These are phyloP conservation scores for Pseudotsuga menziesii DNA, from an alignment of 75 land plant species.

Conservation along the genomic window DNA sequence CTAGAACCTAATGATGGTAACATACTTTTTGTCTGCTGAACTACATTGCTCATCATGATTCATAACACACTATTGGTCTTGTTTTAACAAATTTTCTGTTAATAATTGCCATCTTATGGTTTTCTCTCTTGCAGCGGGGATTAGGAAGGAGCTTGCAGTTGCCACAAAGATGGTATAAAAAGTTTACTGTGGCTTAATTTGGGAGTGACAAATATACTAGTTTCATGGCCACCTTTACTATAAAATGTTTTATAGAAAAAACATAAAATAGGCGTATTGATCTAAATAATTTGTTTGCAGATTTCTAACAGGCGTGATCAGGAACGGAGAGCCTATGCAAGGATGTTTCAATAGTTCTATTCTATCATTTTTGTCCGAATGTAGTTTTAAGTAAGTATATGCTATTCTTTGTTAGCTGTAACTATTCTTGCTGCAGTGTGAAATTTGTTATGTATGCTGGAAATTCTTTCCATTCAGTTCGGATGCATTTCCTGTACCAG, in stretches of 20 bases:
- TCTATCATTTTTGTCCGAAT: too few species aligned
- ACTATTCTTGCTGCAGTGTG: too few species aligned
- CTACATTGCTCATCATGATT: background rate
- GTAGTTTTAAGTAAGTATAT: too few species aligned
- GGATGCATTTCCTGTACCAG: too few species aligned
- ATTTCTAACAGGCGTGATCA: conserved; percentile 71
- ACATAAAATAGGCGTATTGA: background rate
- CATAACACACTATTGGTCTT: background rate
- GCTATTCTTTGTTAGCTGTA: too few species aligned
- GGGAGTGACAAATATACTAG: background rate
- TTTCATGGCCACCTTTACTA: background rate
- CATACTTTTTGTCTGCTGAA: background rate
- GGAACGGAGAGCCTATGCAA: conserved; percentile 74
- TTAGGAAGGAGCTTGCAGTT: conserved; percentile 77
- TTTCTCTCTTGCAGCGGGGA: conserved; percentile 55
- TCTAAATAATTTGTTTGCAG: conserved; percentile 27
- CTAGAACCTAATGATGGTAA: conserved; percentile 38
- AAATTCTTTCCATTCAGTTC: too few species aligned
- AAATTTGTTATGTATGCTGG: too few species aligned
- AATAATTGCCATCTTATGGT: background rate
- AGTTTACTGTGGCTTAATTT: background rate
- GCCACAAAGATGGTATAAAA: conserved; percentile 75
- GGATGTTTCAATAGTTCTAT: conserved; percentile 55
- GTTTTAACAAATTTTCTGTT: background rate
- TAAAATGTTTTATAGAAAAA: background rate